Evolutionary conservation across 106 monocot genomes (phyloP), one percentile per base, ranked within the genome.

Genomic region (Gastrodia elata): DNA sequence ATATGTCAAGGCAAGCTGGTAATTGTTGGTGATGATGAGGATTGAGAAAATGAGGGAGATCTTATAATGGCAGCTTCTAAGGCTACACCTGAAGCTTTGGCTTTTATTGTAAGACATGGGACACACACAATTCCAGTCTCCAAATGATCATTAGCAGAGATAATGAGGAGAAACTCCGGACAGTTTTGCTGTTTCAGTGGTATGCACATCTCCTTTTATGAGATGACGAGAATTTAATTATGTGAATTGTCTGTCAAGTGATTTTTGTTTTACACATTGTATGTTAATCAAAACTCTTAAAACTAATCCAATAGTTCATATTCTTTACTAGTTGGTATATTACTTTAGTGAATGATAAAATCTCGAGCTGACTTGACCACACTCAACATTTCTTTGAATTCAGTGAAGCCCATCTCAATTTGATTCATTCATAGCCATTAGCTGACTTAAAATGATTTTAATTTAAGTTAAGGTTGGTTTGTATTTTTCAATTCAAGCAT

Each of bases 41-140:
- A 86, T 75, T 84, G 96, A 80, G 94, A 96, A 76, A 97, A 97
- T 78, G 87, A 97, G 77, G 96, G 96, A 77, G 96, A 92, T 86
- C 88, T 97, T 61, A 93, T 97, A 84, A 97, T 97, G 92, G 86
- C 97, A 55, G 97, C 92, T 77, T 88, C 97, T 39, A 39, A 82
- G 73, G 97, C 76, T 42, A 90, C 90, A 35, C 90, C 97, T 32
- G 90, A 97, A 64, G 84, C 88, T 36, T 90, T 90, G 86, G 90
- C 92, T 76, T 97, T 97, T 73, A 82, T 88, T 79, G 92, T 97
- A 65, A 90, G 86, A 55, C 90, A 93, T 74, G 92, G 97, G 18
- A 90, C 97, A 41, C 92, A n/a, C n/a, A n/a, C n/a, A n/a, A n/a
- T n/a, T n/a, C n/a, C n/a, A n/a, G n/a, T 73, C 92, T 92, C 58